These are phyloP conservation scores for Sanghuangporus weigelae DNA, from an alignment of 1,284 basidiomycete species.

Conservation along the genomic window DNA sequence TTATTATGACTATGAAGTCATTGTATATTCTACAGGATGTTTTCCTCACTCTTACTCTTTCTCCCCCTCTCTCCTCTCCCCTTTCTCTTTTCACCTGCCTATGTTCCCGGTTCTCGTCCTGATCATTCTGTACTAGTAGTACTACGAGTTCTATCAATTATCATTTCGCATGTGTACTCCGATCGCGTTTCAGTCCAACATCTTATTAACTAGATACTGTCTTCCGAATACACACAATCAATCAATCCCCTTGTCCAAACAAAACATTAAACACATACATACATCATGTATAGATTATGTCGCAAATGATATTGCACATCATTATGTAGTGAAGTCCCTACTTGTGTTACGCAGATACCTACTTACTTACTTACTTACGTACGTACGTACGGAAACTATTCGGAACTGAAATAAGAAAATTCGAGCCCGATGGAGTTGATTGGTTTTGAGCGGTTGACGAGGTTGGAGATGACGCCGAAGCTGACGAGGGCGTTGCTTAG, in stretches of 20 bases:
- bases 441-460: conserved; percentile 77
- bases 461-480: conserved; percentile 83
- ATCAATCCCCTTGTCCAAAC: not conserved
- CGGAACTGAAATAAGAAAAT: conserved; percentile 86
- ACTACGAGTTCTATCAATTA: too few species aligned
- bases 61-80: not conserved
- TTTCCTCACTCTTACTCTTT: not conserved
- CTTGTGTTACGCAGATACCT: not conserved
- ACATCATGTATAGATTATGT: too few species aligned
- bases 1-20: not conserved
- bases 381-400: conserved; percentile 3
- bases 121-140: too few species aligned
- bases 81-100: not conserved
- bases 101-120: too few species aligned
- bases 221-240: not conserved
- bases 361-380: too few species aligned
- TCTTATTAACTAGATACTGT: too few species aligned
- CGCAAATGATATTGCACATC: not conserved
- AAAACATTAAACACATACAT: not conserved
- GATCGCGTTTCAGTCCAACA: too few species aligned
- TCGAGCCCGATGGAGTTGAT: conserved; percentile 87
- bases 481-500: conserved; percentile 86
- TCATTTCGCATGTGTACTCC: too few species aligned
- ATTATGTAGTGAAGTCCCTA: not conserved
- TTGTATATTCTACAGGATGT: not conserved